These are phyloP conservation scores for Tetraselmis chui DNA, from an alignment of 139 green algal genomes.

Conservation along the genomic window DNA sequence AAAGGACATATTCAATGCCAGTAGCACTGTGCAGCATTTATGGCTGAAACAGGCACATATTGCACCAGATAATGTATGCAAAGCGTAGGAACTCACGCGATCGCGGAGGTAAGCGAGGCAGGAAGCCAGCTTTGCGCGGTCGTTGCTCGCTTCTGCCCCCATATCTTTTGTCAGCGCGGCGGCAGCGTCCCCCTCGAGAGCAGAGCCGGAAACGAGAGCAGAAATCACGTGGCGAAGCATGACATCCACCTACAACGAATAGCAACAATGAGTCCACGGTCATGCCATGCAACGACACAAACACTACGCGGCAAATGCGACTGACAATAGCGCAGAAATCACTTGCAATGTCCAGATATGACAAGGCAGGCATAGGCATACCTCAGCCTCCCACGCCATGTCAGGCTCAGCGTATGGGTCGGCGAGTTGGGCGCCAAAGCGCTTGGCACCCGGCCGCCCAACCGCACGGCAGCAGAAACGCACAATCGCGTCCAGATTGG, in stretches of 20 bases:
- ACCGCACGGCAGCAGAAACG: background rate
- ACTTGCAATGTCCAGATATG: no score
- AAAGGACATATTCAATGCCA: no score
- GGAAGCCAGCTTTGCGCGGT: background rate
- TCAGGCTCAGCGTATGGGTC: background rate
- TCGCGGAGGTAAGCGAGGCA: constrained; percentile 63
- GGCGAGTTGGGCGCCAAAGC: background rate
- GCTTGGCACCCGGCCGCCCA: background rate
- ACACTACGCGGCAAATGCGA: no score
- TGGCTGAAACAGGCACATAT: no score
- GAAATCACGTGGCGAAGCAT: background rate
- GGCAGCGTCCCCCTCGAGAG: background rate
- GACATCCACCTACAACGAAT: background rate
- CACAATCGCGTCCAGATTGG: background rate
- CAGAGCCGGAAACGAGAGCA: background rate
- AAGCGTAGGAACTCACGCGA: constrained; percentile 29
- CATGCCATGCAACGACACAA: no score
- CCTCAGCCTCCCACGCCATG: background rate
- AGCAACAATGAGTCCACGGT: no score
- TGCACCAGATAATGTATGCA: no score
- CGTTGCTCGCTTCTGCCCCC: background rate
- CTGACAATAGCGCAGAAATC: no score
- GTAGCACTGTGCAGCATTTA: no score
- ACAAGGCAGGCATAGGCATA: no score
- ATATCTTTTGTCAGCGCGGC: background rate